A percentile compares a stretch with the other conserved stretches of the same genome.
Evolutionary conservation across 371 early-diverging fungal species (phyloP).

Genomic region (Vairimorpha necatrix): DNA sequence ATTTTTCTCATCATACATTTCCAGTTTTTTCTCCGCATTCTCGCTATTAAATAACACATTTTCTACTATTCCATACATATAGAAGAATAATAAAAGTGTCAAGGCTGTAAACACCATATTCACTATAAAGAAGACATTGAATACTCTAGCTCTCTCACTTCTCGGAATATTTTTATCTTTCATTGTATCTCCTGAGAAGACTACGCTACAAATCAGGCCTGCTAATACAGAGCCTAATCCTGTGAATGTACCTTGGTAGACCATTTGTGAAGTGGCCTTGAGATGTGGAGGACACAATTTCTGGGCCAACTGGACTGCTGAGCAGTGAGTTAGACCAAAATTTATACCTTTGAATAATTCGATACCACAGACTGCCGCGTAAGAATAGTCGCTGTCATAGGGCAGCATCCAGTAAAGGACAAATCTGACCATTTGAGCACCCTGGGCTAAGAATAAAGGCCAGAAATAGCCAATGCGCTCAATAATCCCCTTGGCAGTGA

Average conservation of each 20-base stretch:
- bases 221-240: constrained; percentile 60
- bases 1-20: constrained; percentile 17
- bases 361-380: constrained; percentile 54
- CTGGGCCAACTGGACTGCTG: constrained; percentile 63
- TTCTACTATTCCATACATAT: constrained; percentile 60
- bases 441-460: constrained; percentile 65
- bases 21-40: constrained; percentile 21
- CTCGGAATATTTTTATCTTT: constrained; percentile 30
- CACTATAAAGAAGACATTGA: constrained; percentile 43
- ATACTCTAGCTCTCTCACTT: constrained; percentile 14
- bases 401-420: constrained; percentile 51
- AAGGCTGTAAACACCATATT: constrained; percentile 49
- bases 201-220: constrained; percentile 40
- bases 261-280: constrained; percentile 64
- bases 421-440: constrained; percentile 59
- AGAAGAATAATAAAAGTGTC: constrained; percentile 48
- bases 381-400: constrained; percentile 39
- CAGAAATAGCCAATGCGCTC: constrained; percentile 61
- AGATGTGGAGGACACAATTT: constrained; percentile 62
- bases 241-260: constrained; percentile 64
- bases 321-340: constrained; percentile 65
- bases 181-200: constrained; percentile 35
- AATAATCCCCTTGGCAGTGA: constrained; percentile 47
- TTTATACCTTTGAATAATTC: constrained; percentile 66
- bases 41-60: constrained; percentile 39